These are phyloP conservation scores for Xylaria sp. DNA, from an alignment of 2,329 filamentous ascomycete species.

Conservation along the genomic window DNA sequence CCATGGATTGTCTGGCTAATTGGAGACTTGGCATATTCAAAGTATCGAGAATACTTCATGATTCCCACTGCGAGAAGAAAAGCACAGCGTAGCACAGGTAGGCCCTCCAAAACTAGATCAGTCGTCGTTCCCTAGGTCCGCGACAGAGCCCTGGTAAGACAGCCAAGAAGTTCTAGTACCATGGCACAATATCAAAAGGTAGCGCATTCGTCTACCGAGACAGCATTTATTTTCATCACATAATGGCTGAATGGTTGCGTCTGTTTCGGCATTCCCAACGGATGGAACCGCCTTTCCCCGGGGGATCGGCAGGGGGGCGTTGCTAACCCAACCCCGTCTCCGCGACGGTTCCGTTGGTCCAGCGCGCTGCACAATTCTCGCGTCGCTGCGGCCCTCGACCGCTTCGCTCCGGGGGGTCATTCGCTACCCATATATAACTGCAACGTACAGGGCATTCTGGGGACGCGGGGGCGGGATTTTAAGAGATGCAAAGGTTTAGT, in stretches of 20 bases:
- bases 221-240: background rate
- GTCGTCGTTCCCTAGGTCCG: slow-evolving; percentile 14
- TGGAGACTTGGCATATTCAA: slow-evolving; percentile 26
- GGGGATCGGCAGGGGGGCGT: slow-evolving; percentile 30
- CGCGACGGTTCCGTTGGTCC: slow-evolving; percentile 22
- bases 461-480: slow-evolving; percentile 25
- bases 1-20: slow-evolving; percentile 7
- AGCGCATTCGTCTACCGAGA: background rate
- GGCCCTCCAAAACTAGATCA: background rate
- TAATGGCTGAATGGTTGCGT: slow-evolving; percentile 1
- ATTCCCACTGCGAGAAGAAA: background rate
- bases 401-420: slow-evolving; percentile 1
- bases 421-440: background rate
- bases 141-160: slow-evolving; percentile 9
- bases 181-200: slow-evolving; percentile 12
- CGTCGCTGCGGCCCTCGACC: slow-evolving; percentile 20
- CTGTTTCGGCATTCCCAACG: slow-evolving; percentile 24
- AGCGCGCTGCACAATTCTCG: slow-evolving; percentile 3
- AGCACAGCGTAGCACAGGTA: background rate
- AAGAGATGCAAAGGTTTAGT: background rate
- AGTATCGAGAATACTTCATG: background rate
- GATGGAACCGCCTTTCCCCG: slow-evolving; percentile 14
- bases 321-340: slow-evolving; percentile 21
- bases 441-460: background rate
- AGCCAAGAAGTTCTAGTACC: slow-evolving; percentile 24